Evolutionary conservation across 2,329 filamentous ascomycete genomes (phyloP).

Genomic region (Fusarium ramigenum): DNA sequence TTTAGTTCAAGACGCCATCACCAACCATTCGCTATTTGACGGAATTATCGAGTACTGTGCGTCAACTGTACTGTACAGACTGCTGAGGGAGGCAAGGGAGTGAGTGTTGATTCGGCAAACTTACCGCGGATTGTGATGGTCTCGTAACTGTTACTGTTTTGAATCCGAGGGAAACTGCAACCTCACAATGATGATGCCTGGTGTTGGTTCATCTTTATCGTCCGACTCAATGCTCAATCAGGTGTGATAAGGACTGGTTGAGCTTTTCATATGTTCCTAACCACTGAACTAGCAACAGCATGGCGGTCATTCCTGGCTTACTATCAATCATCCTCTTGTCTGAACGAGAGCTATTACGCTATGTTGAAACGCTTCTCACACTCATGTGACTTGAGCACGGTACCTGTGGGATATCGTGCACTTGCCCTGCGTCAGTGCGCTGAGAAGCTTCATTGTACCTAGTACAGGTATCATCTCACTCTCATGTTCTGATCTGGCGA

Average conservation of each 20-base stretch:
- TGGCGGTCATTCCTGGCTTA: not conserved
- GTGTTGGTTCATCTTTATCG: not conserved
- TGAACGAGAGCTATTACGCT: not conserved
- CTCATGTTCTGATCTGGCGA: slow-evolving; percentile 9
- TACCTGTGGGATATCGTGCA: not conserved
- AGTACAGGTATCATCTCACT: not conserved
- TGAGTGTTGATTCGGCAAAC: slow-evolving; percentile 24
- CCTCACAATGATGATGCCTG: slow-evolving; percentile 6
- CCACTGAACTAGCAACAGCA: not conserved
- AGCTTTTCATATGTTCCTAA: not conserved
- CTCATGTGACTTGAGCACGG: not conserved
- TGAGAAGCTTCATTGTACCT: not conserved
- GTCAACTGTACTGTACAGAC: slow-evolving; percentile 3
- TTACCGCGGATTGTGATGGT: not conserved
- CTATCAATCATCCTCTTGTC: not conserved
- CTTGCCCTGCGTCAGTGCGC: not conserved
- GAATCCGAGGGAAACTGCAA: not conserved
- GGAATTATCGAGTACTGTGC: slow-evolving; percentile 18
- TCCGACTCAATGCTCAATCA: not conserved
- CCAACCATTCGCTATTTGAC: slow-evolving; percentile 3
- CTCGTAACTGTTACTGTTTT: slow-evolving; percentile 9
- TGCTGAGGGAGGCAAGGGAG: slow-evolving; percentile 7
- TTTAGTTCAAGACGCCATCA: slow-evolving; percentile 36
- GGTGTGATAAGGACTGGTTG: not conserved
- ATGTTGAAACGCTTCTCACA: not conserved